Base-by-base conservation (phyloP, 2,329 filamentous ascomycete genomes). In the Colletotrichum camelliae region DNA sequence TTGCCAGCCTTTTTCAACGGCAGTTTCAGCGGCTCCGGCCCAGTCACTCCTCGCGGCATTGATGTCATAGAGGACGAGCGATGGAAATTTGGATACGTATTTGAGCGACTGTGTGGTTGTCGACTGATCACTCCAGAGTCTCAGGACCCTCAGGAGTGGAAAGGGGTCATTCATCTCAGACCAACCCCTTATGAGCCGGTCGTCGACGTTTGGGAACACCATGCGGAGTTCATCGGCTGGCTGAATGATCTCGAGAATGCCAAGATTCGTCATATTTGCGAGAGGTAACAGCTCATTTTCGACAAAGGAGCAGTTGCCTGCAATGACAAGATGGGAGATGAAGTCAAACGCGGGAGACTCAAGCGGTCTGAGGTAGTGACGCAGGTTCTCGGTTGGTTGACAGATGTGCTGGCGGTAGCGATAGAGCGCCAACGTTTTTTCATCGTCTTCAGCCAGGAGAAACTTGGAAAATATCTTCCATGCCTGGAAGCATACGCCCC, bases 121-220 rank as follows among this genome's bases (percentile, higher is more conserved):
- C 4, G 84, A 81, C 27, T 84, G 78, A 37, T 85, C 81, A 1
- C 87, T 85, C 85, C 86, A 86, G 16, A 90, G 84, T 33, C 85
- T 84, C 57, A 91, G 79, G 18, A 90, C 80, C 6, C 88, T 84
- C 57, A 91, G 83, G 5, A 85, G 60, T 0, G 88, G 88, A 43
- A 91, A 91, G 0, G 88, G 83, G 10, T 83, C 79, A 1, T 81
- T 77, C 43, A 81, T 81, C 61, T 85, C 82, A 1, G 85, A 83
- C 88, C 88, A 90, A 27, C 85, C 85, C 39, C 85, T 83, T 24
- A 90, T 71, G 4, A 90, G 81, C 8, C 86, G 82, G 77, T 91
- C 88, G 52, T 78, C 87, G 7, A 89, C 78, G 4, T 82, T 80
- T 8, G 86, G 85, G 37, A 86, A 86, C 31, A 76, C 69, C 31